Evolutionary conservation across 495 filamentous ascomycete species (phyloP).

Genomic region (Trichoderma orchidacearum): DNA sequence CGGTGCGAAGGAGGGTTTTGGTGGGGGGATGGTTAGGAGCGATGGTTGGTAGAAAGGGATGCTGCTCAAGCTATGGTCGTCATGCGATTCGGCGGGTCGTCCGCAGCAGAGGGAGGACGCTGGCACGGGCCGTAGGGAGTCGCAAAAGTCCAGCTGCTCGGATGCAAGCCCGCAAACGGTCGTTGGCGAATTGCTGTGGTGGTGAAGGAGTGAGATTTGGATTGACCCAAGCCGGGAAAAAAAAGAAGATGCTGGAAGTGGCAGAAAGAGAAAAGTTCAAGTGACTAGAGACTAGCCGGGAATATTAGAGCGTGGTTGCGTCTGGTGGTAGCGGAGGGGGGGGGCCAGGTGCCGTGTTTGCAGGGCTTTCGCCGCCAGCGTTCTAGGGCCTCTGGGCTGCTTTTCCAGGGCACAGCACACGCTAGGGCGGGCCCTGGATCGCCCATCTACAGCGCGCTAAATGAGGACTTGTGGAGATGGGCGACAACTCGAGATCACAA

Average conservation of each 20-base stretch:
- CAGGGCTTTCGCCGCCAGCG: background rate
- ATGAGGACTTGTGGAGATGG: background rate
- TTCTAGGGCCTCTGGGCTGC: background rate
- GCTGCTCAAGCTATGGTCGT: background rate
- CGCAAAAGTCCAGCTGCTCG: background rate
- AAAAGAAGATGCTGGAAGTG: background rate
- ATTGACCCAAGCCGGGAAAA: no score
- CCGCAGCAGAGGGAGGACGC: no score
- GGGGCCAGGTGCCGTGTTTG: background rate
- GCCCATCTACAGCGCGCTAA: background rate
- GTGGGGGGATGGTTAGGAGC: background rate
- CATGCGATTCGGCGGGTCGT: no score
- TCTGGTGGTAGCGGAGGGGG: no score
- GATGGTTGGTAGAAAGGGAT: background rate
- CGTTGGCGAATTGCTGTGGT: background rate
- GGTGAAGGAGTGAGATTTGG: conserved; percentile 3
- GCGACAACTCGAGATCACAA: background rate
- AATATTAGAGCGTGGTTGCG: background rate
- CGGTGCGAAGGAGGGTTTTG: background rate
- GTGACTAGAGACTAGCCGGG: background rate
- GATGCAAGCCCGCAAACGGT: background rate
- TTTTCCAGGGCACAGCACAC: background rate
- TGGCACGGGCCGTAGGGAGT: no score
- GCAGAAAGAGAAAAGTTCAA: background rate
- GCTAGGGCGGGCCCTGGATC: conserved; percentile 1